These are phyloP conservation scores for Wallacemonas sp. DNA, from an alignment of 208 protist genomes.

Conservation along the genomic window DNA sequence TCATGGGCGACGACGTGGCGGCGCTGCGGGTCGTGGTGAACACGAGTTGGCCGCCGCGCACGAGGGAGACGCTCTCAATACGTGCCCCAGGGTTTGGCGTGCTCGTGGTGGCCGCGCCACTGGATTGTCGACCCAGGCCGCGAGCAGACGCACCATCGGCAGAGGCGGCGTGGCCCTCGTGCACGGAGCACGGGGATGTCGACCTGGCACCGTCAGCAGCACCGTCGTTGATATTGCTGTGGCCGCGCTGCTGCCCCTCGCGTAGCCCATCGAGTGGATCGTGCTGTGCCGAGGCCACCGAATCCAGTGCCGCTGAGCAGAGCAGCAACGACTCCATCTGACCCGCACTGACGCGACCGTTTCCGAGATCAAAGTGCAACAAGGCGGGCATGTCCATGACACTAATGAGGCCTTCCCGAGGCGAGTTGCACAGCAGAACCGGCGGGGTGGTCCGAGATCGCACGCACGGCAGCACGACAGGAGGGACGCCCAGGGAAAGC, in stretches of 20 bases:
- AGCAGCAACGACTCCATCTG: conserved; percentile 4
- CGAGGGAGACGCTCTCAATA: too few relatives aligned
- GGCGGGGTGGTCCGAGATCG: conserved; percentile 45
- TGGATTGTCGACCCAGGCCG: too few relatives aligned
- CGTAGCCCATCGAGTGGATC: too few relatives aligned
- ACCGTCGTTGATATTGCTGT: too few relatives aligned
- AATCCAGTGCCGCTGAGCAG: background rate
- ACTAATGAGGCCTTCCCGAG: conserved; percentile 46
- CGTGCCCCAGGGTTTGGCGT: too few relatives aligned
- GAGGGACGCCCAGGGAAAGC: conserved; percentile 39
- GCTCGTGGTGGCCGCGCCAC: too few relatives aligned
- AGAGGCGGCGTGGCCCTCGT: too few relatives aligned
- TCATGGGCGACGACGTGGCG: background rate
- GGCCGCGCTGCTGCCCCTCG: background rate
- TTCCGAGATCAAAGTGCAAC: conserved; percentile 11
- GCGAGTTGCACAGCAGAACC: conserved; percentile 68
- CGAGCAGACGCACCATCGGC: too few relatives aligned
- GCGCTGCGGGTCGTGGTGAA: background rate
- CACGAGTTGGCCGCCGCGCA: background rate
- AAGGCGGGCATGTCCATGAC: conserved; percentile 51
- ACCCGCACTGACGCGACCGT: background rate
- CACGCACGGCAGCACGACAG: conserved; percentile 65
- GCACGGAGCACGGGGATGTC: too few relatives aligned
- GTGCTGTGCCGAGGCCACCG: background rate
- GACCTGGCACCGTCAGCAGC: too few relatives aligned